These are phyloP conservation scores for Dactylellina parvicollis DNA, from an alignment of 2,329 filamentous ascomycete species.

Conservation along the genomic window DNA sequence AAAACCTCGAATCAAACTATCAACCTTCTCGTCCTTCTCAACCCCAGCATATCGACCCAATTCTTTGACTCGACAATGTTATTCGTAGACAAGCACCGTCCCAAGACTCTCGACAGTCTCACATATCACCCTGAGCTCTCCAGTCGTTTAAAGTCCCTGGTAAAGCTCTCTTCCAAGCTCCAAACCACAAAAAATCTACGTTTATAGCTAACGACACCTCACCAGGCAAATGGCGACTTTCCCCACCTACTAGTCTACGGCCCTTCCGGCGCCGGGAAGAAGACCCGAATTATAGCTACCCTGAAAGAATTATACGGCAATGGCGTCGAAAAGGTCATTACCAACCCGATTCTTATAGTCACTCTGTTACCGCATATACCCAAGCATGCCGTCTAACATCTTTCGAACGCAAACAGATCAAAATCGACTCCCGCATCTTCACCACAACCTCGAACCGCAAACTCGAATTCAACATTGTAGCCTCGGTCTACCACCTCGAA, in stretches of 20 bases:
- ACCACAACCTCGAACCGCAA: slow-evolving; percentile 96
- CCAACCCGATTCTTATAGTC: not conserved
- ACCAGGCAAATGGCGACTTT: slow-evolving; percentile 98
- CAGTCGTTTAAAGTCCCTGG: slow-evolving; percentile 83
- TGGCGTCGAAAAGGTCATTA: slow-evolving; percentile 82
- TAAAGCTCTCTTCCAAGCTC: slow-evolving; percentile 61
- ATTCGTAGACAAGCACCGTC: slow-evolving; percentile 77
- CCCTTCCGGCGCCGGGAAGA: slow-evolving; percentile 95
- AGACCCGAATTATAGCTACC: slow-evolving; percentile 94
- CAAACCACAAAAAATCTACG: too few relatives aligned
- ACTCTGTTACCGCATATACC: not conserved
- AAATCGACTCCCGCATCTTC: slow-evolving; percentile 96
- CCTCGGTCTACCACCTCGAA: slow-evolving; percentile 96
- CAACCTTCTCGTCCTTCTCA: not conserved
- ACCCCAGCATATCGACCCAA: not conserved
- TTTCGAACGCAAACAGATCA: slow-evolving; percentile 69
- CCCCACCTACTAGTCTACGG: slow-evolving; percentile 97
- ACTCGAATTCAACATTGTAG: slow-evolving; percentile 98
- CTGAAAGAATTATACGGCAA: slow-evolving; percentile 94
- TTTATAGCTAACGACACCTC: slow-evolving; percentile 21
- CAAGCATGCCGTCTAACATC: not conserved
- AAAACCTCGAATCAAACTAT: not conserved
- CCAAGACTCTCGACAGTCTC: slow-evolving; percentile 73
- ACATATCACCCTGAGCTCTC: slow-evolving; percentile 89
- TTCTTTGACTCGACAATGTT: slow-evolving; percentile 61